A percentile compares a stretch with the other conserved stretches of the same genome.
These are phyloP conservation scores for Colletotrichum tropicicola DNA, from an alignment of 2,329 filamentous ascomycete species.

Conservation along the genomic window DNA sequence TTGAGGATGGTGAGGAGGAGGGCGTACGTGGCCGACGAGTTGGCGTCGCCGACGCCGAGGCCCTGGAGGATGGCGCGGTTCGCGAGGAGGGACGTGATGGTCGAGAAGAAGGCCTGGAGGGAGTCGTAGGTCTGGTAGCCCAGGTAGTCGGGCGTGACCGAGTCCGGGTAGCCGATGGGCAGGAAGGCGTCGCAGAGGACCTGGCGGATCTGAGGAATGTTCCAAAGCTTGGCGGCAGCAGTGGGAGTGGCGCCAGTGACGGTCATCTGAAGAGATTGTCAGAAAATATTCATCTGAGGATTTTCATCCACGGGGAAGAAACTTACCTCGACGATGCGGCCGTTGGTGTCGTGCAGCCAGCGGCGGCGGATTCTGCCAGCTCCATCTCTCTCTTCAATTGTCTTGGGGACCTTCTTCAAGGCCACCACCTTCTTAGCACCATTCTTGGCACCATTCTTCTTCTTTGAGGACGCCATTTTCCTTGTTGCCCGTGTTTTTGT, in stretches of 20 bases:
- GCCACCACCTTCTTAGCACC: too few species aligned
- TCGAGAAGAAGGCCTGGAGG: slow-evolving; percentile 84
- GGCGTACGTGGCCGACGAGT: slow-evolving; percentile 81
- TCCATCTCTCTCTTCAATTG: slow-evolving; percentile 17
- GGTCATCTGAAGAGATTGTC: too few species aligned
- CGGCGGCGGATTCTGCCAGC: slow-evolving; percentile 1
- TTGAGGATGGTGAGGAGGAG: slow-evolving; percentile 85
- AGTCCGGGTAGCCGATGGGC: slow-evolving; percentile 87
- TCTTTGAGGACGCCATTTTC: too few species aligned
- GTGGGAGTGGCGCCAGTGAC: background rate
- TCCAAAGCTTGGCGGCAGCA: background rate
- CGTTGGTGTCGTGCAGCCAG: slow-evolving; percentile 8
- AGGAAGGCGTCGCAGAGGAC: slow-evolving; percentile 76
- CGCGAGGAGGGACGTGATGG: slow-evolving; percentile 81
- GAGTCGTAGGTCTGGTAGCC: slow-evolving; percentile 78
- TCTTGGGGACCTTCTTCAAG: background rate
- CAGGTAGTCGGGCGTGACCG: slow-evolving; percentile 85
- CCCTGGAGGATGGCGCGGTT: slow-evolving; percentile 82
- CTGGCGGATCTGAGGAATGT: slow-evolving; percentile 3
- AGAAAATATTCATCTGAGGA: too few species aligned
- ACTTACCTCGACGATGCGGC: slow-evolving; percentile 9
- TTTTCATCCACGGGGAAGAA: too few species aligned
- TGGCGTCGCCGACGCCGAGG: slow-evolving; percentile 84
- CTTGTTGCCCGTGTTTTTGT: too few species aligned
- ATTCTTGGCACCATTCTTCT: background rate